Percentiles rank a stretch among this genome's conserved stretches.
phyloP scores from a whole-genome alignment of 1,284 basidiomycete species.

The Rhodotorula mucilaginosa region DNA sequence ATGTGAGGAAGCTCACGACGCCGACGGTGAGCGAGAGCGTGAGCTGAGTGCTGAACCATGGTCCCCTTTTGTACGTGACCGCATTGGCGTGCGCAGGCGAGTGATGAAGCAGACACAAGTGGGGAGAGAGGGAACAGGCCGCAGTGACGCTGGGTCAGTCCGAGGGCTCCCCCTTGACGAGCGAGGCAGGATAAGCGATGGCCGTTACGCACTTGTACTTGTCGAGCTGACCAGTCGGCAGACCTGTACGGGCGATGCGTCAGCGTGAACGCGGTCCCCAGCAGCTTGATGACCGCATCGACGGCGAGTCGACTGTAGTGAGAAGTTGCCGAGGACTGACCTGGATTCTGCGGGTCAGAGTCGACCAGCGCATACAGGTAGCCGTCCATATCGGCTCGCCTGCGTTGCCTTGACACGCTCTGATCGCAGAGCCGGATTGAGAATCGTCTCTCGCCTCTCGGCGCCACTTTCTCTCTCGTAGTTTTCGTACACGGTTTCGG shows the following conservation, averaged over 20 bases:
- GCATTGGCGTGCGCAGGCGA: neutral
- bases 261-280: neutral
- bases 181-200: neutral
- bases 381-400: neutral
- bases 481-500: too few relatives aligned
- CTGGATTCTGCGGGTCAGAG: neutral
- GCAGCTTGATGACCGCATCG: neutral
- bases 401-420: too few relatives aligned
- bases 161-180: neutral
- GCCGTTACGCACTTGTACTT: neutral
- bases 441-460: too few relatives aligned
- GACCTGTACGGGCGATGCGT: neutral
- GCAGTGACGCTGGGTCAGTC: neutral
- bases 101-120: neutral
- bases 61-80: constrained; percentile 54
- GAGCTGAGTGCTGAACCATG: constrained; percentile 91
- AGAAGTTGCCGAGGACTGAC: neutral
- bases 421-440: too few relatives aligned
- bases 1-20: constrained; percentile 73
- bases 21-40: constrained; percentile 76
- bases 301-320: neutral
- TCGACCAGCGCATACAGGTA: neutral
- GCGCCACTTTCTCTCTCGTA: too few relatives aligned
- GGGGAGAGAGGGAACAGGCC: neutral
- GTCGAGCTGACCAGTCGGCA: neutral